These are phyloP conservation scores for Galeopsis tetrahit DNA, from an alignment of 257 asterid genomes.

Conservation along the genomic window DNA sequence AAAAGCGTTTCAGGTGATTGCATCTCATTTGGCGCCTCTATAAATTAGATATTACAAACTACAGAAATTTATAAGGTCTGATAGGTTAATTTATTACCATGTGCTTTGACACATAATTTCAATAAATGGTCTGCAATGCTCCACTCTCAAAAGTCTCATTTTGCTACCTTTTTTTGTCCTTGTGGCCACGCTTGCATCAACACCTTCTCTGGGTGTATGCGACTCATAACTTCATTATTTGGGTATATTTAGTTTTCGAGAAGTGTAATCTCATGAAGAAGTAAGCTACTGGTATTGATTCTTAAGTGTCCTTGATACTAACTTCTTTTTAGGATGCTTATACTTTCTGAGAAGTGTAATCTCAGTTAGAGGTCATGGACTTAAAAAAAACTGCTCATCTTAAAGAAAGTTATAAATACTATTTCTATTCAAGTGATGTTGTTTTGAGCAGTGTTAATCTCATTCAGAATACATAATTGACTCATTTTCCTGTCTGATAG, in stretches of 20 bases:
- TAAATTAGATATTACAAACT: background rate
- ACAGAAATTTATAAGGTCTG: background rate
- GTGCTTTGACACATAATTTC: background rate
- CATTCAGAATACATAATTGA: slow-evolving; percentile 9
- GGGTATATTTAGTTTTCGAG: slow-evolving; percentile 18
- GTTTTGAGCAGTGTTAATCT: slow-evolving; percentile 9
- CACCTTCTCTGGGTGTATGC: background rate
- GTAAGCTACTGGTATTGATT: slow-evolving; percentile 2
- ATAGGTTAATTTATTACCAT: background rate
- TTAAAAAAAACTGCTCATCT: background rate
- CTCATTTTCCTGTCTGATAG: slow-evolving; percentile 20
- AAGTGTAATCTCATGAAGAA: slow-evolving; percentile 22
- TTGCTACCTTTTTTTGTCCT: slow-evolving; percentile 15
- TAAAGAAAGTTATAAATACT: background rate
- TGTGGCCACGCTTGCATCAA: background rate
- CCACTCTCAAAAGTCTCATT: background rate
- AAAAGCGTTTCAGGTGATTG: slow-evolving; percentile 87
- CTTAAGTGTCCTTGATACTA: background rate
- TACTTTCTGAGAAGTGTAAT: slow-evolving; percentile 7
- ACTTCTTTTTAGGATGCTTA: slow-evolving; percentile 9
- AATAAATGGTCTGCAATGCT: background rate
- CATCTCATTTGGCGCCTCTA: slow-evolving; percentile 34
- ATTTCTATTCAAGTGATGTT: slow-evolving; percentile 7
- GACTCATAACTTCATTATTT: background rate
- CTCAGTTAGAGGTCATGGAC: slow-evolving; percentile 15